A percentile compares a stretch with the other conserved stretches of the same genome.
Conservation (phyloP, 2,329 filamentous ascomycete species). For the Scytalidium lignicola region DNA sequence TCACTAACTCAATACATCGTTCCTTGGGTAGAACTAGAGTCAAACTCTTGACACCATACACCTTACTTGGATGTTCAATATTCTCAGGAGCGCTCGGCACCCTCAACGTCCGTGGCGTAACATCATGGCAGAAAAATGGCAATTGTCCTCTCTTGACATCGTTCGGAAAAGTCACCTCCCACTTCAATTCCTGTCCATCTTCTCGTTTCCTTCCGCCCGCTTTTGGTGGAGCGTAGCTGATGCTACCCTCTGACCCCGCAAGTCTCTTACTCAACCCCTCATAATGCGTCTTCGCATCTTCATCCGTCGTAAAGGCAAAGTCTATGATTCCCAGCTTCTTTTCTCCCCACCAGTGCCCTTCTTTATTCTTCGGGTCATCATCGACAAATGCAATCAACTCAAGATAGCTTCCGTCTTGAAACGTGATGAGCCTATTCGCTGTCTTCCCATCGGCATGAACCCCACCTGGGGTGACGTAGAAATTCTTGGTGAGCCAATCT, state of each 20-base stretch:
- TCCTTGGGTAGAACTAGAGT: constrained; percentile 29
- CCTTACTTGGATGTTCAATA: constrained; percentile 45
- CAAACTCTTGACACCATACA: constrained; percentile 44
- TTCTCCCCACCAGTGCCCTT: constrained; percentile 53
- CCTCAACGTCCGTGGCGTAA: constrained; percentile 49
- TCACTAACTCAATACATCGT: constrained; percentile 16
- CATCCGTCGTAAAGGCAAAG: constrained; percentile 46
- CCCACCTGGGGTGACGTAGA: constrained; percentile 56
- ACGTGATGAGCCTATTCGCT: constrained; percentile 57
- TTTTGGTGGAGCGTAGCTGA: constrained; percentile 43
- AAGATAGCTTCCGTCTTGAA: constrained; percentile 60
- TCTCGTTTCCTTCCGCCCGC: constrained; percentile 48
- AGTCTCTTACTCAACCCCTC: constrained; percentile 10
- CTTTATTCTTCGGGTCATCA: constrained; percentile 32
- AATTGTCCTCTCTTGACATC: constrained; percentile 39
- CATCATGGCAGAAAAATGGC: constrained; percentile 64
- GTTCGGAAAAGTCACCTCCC: constrained; percentile 48
- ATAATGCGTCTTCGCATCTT: constrained; percentile 34
- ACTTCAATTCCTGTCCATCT: constrained; percentile 53
- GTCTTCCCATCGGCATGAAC: constrained; percentile 55
- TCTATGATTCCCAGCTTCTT: constrained; percentile 51
- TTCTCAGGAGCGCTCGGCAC: constrained; percentile 42
- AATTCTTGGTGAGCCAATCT: constrained; percentile 44
- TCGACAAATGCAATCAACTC: constrained; percentile 59
- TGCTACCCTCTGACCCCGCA: constrained; percentile 17